Percentiles rank a stretch among this genome's conserved stretches.
Evolutionary conservation across 2,329 filamentous ascomycete genomes (phyloP).

Genomic region (Celoporthe dispersa): DNA sequence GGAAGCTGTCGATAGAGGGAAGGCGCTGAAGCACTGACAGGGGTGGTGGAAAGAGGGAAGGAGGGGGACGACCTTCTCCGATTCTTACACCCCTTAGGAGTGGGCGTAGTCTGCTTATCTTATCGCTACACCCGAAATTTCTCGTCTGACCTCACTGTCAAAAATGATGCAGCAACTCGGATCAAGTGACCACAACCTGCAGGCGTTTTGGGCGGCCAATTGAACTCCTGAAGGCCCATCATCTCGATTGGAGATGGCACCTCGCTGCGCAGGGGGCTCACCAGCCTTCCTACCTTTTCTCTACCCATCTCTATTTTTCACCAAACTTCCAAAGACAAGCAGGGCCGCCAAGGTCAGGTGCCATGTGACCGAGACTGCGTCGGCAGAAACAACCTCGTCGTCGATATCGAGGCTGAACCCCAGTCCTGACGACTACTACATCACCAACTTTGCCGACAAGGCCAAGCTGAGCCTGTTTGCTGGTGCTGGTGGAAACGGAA

Average conservation of each 20-base stretch:
- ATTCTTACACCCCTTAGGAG: not conserved
- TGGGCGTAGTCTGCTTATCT: constrained; percentile 25
- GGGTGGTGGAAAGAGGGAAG: not conserved
- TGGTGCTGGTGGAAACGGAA: constrained; percentile 85
- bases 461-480: constrained; percentile 78
- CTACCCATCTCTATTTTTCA: constrained; percentile 51
- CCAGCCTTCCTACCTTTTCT: constrained; percentile 52
- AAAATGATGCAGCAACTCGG: not conserved
- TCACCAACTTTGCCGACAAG: constrained; percentile 84
- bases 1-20: not conserved
- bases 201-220: not conserved
- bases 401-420: constrained; percentile 73
- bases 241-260: constrained; percentile 43
- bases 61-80: not conserved
- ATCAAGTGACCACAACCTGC: no score
- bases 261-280: constrained; percentile 44
- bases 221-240: constrained; percentile 13
- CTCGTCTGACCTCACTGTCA: constrained; percentile 4
- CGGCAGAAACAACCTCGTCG: constrained; percentile 33
- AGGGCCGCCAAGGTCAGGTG: constrained; percentile 35
- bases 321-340: constrained; percentile 35
- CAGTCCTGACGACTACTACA: constrained; percentile 79
- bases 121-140: constrained; percentile 25
- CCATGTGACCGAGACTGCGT: constrained; percentile 35
- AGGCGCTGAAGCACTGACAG: not conserved